Base-by-base conservation (phyloP, 1,284 basidiomycete species). In the Heterobasidion annosum region DNA sequence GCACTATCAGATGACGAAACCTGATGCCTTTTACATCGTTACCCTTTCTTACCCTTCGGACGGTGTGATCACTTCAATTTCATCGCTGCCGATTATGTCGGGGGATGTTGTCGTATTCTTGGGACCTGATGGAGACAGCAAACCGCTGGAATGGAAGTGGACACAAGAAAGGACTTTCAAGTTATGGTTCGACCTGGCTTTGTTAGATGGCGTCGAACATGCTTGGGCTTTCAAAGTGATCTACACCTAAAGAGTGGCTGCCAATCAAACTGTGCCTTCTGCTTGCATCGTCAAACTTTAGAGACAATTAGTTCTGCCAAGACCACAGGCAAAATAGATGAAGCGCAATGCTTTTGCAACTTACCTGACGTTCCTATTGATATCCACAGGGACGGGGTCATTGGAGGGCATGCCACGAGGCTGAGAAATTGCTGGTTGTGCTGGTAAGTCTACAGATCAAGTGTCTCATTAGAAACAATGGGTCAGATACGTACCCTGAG, bases 21-120 rank as follows among this genome's bases (percentile, higher is more conserved):
- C 70, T 2, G 67, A 61, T 12, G 72, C 77, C 2, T 79, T 83
- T 58, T 83, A 76, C 61, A 70, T 83, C 58, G 64, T 81, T 43
- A 69, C 76, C 0, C 71, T 81, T 51, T 57, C 64, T 35, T 64
- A 64, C 7, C 77, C 75, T 0, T 13, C 16, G 40, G 55, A 54
- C 2, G 71, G 73, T 0, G 48, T 61, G 1, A 51, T 79, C 8
- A 57, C 64, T 2, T 63, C 79, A 4, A 67, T 70, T 18, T 70
- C 71, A 25, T 71, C 73, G 8, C 62, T 82, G 8, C 80, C 80
- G 0, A 58, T 83, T n/a, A 61, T 74, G 2, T 52, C 62, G 2
- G 72, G 73, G 7, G 81, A 83, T 61, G 64, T 55, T 0, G 66
- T 81, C 18, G 61, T 55, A 5, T 57, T 81, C 9, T 68, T 82